These are phyloP conservation scores for Tolypocladium amazonense DNA, from an alignment of 2,329 filamentous ascomycete species.

Conservation along the genomic window DNA sequence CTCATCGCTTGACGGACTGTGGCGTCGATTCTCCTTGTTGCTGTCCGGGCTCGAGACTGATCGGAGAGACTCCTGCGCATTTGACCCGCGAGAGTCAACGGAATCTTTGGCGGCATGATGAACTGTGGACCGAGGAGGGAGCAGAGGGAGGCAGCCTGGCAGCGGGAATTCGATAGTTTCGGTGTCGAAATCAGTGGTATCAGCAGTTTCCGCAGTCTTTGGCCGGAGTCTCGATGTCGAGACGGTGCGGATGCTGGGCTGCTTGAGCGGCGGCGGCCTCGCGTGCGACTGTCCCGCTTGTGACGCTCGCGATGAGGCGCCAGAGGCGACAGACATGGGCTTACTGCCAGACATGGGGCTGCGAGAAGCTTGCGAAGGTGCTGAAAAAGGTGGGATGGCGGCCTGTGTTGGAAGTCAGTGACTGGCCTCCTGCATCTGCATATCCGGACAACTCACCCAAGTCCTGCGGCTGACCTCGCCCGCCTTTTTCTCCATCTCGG, in stretches of 20 bases:
- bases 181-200: slow-evolving; percentile 4
- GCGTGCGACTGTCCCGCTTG: neutral
- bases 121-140: slow-evolving; percentile 6
- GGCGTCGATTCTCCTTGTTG: slow-evolving; percentile 6
- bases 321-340: slow-evolving; percentile 1
- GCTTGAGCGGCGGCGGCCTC: neutral
- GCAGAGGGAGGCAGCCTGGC: slow-evolving; percentile 10
- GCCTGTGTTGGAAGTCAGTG: slow-evolving; percentile 4
- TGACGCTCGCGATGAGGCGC: neutral
- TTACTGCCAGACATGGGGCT: neutral
- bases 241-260: slow-evolving; percentile 8
- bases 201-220: slow-evolving; percentile 4
- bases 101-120: neutral
- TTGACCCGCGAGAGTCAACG: neutral
- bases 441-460: slow-evolving; percentile 42
- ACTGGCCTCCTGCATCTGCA: neutral
- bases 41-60: neutral
- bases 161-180: slow-evolving; percentile 11
- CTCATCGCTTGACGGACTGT: slow-evolving; percentile 16
- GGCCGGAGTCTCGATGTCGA: slow-evolving; percentile 5
- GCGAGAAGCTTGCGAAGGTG: slow-evolving; percentile 2
- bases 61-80: neutral
- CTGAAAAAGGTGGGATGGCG: slow-evolving; percentile 10
- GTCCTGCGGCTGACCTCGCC: slow-evolving; percentile 72
- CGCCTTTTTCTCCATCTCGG: slow-evolving; percentile 78